These are phyloP conservation scores for Paramecium biaurelia DNA, from an alignment of 73 alveolate genomes.

Conservation along the genomic window DNA sequence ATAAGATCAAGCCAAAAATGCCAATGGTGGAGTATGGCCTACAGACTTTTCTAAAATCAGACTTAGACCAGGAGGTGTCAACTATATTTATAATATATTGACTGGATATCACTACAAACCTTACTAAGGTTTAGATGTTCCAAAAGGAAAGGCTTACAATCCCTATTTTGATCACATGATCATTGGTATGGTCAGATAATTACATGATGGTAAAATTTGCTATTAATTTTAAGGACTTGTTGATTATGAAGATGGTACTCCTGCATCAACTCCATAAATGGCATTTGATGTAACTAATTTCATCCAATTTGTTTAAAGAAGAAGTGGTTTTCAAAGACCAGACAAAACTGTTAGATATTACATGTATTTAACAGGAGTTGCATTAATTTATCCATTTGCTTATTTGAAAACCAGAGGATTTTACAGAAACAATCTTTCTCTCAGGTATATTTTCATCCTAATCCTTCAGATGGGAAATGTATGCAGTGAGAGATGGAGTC, in stretches of 20 bases:
- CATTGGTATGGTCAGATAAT: conserved; percentile 89
- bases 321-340: conserved; percentile 66
- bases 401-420: conserved; percentile 61
- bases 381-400: conserved; percentile 53
- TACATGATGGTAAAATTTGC: conserved; percentile 78
- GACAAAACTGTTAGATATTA: conserved; percentile 65
- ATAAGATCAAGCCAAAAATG: conserved; percentile 91
- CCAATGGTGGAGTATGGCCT: conserved; percentile 96
- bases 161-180: conserved; percentile 97
- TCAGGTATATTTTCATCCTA: not conserved
- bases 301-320: conserved; percentile 78
- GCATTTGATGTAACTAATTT: conserved; percentile 95
- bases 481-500: conserved; percentile 68
- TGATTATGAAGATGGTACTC: conserved; percentile 94
- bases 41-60: conserved; percentile 86
- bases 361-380: conserved; percentile 55
- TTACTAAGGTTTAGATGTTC: conserved; percentile 91
- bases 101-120: conserved; percentile 94
- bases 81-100: conserved; percentile 86
- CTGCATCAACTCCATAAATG: conserved; percentile 95
- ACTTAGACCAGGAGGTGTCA: conserved; percentile 87
- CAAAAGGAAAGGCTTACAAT: conserved; percentile 90
- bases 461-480: conserved; percentile 62
- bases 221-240: conserved; percentile 63
- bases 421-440: conserved; percentile 60